phyloP scores from a whole-genome alignment of 2,329 filamentous ascomycete genomes.

The Shiraia bambusicola region DNA sequence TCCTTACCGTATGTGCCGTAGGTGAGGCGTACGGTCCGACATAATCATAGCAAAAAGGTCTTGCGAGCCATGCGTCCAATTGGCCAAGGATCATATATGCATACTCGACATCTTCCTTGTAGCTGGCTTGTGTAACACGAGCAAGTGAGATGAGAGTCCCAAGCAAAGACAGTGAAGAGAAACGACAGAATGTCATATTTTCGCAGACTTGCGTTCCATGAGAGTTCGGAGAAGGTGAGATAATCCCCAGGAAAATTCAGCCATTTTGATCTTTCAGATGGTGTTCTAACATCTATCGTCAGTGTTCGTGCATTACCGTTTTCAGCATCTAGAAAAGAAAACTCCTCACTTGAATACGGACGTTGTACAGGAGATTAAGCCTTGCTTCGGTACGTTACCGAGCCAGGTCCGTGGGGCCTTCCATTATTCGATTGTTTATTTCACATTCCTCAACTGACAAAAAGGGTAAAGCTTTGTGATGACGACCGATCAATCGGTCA shows the following conservation, averaged over 20 bases:
- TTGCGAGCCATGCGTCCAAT: background rate
- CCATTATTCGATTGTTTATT: background rate
- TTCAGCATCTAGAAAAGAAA: slow-evolving; percentile 1
- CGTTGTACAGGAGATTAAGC: background rate
- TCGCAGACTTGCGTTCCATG: too few relatives aligned
- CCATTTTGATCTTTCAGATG: background rate
- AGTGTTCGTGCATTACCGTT: slow-evolving; percentile 7
- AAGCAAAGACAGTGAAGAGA: background rate
- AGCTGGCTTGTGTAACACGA: slow-evolving; percentile 1
- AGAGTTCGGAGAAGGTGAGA: background rate
- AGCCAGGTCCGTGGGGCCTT: background rate
- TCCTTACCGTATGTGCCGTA: background rate
- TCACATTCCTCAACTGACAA: background rate
- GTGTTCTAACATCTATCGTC: background rate
- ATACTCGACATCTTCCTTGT: background rate
- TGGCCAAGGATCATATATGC: slow-evolving; percentile 1
- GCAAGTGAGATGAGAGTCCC: background rate
- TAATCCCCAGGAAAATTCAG: background rate
- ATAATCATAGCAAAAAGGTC: slow-evolving; percentile 1
- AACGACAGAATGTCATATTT: background rate
- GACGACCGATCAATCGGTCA: background rate
- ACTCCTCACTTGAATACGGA: background rate
- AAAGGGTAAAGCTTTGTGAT: background rate
- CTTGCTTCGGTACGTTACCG: background rate
- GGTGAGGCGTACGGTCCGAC: background rate